Percentiles rank a stretch among this genome's conserved stretches.
phyloP scores from a whole-genome alignment of 768 basidiomycete genomes.

The Pholiota conissans region DNA sequence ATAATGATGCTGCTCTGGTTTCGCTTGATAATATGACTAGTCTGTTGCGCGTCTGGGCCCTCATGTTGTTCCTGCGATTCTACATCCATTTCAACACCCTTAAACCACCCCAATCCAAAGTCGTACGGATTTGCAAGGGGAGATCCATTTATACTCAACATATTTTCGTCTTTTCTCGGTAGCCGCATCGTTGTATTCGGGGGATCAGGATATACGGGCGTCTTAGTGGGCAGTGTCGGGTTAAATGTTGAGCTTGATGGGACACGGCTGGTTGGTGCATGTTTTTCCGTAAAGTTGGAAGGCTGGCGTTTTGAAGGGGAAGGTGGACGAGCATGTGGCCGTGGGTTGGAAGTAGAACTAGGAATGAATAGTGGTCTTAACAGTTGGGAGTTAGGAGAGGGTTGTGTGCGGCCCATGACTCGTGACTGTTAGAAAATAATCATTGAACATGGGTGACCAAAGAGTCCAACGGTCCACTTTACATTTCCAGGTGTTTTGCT shows the following conservation, averaged over 20 bases:
- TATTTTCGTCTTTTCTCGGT: slow-evolving; percentile 72
- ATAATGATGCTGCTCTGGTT: slow-evolving; percentile 62
- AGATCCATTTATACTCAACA: slow-evolving; percentile 82
- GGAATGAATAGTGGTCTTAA: slow-evolving; percentile 43
- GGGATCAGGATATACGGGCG: slow-evolving; percentile 49
- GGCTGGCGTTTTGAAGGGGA: slow-evolving; percentile 53
- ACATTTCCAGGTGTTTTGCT: slow-evolving; percentile 46
- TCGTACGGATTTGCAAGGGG: slow-evolving; percentile 79
- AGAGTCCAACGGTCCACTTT: slow-evolving; percentile 13
- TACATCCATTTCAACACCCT: slow-evolving; percentile 37
- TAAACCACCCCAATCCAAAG: slow-evolving; percentile 63
- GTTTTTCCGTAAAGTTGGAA: slow-evolving; percentile 24
- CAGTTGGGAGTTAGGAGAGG: slow-evolving; percentile 49
- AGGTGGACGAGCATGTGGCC: slow-evolving; percentile 38
- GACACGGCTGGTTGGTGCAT: slow-evolving; percentile 29
- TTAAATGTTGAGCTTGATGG: slow-evolving; percentile 75
- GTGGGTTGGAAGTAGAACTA: slow-evolving; percentile 29
- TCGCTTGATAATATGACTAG: slow-evolving; percentile 34
- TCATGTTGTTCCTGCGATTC: slow-evolving; percentile 33
- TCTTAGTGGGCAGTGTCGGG: slow-evolving; percentile 60
- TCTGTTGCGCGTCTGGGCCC: slow-evolving; percentile 18
- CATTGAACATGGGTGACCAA: neutral
- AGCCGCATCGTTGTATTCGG: slow-evolving; percentile 50
- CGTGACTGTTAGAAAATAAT: slow-evolving; percentile 26
- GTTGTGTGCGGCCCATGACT: slow-evolving; percentile 31